These are phyloP conservation scores for Diaporthe humulicola DNA, from an alignment of 2,329 filamentous ascomycete species.

Conservation along the genomic window DNA sequence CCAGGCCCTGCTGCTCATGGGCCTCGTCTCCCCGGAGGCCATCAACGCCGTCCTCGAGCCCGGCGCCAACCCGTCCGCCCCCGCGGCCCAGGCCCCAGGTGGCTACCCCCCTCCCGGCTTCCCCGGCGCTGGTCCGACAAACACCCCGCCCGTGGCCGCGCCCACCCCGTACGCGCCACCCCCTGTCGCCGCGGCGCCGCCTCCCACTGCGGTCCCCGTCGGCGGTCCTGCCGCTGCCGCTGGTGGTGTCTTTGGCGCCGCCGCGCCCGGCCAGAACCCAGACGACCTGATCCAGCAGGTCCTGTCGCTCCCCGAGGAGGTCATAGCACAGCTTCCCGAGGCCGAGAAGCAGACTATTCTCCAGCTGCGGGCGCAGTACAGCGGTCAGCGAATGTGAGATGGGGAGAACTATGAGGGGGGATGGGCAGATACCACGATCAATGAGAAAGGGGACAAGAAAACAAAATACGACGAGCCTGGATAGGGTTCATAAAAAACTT, in stretches of 20 bases:
- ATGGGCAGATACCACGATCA: neutral
- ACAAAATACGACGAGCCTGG: neutral
- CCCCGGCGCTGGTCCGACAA: slow-evolving; percentile 54
- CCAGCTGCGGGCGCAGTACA: slow-evolving; percentile 70
- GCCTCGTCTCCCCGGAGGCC: slow-evolving; percentile 87
- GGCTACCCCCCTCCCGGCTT: slow-evolving; percentile 55
- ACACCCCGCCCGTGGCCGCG: slow-evolving; percentile 62
- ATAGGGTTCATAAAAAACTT: neutral
- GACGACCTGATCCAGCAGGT: slow-evolving; percentile 85
- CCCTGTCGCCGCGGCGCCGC: slow-evolving; percentile 47
- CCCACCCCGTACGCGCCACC: slow-evolving; percentile 62
- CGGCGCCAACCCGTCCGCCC: slow-evolving; percentile 53
- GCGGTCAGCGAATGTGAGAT: slow-evolving; percentile 21
- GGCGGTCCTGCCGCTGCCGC: slow-evolving; percentile 54
- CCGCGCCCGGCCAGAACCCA: slow-evolving; percentile 63
- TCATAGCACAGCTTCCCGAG: slow-evolving; percentile 84
- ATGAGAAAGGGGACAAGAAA: neutral
- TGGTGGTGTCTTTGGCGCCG: slow-evolving; percentile 51
- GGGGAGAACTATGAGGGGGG: too few species aligned
- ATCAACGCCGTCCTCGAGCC: slow-evolving; percentile 85
- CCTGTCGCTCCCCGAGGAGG: slow-evolving; percentile 81
- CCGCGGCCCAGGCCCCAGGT: slow-evolving; percentile 42
- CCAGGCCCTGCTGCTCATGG: slow-evolving; percentile 92
- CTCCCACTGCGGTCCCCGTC: slow-evolving; percentile 45
- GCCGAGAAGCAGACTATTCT: slow-evolving; percentile 84